phyloP scores from a whole-genome alignment of 2,329 filamentous ascomycete species.

The Cladorrhinum sp. region DNA sequence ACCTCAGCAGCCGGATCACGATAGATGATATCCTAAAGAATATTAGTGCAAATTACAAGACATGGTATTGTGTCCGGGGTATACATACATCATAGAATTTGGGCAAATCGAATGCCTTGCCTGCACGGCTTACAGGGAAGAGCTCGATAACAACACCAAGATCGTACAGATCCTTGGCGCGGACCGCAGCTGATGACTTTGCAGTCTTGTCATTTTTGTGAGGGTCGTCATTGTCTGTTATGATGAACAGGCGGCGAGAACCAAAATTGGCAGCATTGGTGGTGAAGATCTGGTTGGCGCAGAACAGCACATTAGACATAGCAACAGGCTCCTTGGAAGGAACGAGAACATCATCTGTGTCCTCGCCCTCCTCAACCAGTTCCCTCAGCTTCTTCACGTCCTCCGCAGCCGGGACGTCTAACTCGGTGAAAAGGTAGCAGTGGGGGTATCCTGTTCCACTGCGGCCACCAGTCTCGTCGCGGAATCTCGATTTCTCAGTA shows the following conservation, averaged over 20 bases:
- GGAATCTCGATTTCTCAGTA: constrained; percentile 78
- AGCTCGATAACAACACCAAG: constrained; percentile 87
- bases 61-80: background rate
- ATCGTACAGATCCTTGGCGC: constrained; percentile 93
- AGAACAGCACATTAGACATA: constrained; percentile 90
- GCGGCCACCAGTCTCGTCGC: constrained; percentile 59
- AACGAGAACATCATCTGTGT: constrained; percentile 64
- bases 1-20: constrained; percentile 65
- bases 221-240: constrained; percentile 91
- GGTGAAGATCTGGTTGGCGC: constrained; percentile 94
- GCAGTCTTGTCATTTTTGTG: constrained; percentile 69
- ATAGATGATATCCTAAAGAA: constrained; percentile 79
- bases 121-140: constrained; percentile 76
- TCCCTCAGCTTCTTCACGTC: constrained; percentile 79
- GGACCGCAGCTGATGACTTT: constrained; percentile 73
- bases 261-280: constrained; percentile 93
- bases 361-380: constrained; percentile 75
- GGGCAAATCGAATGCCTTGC: constrained; percentile 70
- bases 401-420: constrained; percentile 80
- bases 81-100: constrained; percentile 83
- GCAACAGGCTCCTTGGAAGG: constrained; percentile 67
- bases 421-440: constrained; percentile 85
- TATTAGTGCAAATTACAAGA: background rate
- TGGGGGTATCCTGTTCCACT: constrained; percentile 72
- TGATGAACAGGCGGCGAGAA: constrained; percentile 87